phyloP scores from a whole-genome alignment of 73 alveolate species.

The Paramecium sexaurelia region DNA sequence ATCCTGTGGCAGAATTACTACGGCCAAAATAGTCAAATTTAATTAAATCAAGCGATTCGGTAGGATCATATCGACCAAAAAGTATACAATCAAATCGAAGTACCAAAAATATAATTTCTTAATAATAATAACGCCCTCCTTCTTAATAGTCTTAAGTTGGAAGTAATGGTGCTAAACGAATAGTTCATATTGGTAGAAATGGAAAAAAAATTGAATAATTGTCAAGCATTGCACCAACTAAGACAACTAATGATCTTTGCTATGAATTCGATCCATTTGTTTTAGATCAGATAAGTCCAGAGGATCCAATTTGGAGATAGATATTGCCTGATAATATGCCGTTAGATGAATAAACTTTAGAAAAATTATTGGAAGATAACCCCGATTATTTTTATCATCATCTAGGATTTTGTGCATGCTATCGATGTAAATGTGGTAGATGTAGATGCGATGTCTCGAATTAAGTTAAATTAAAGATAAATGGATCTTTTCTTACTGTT shows the following conservation, averaged over 20 bases:
- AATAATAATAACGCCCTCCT: conserved; percentile 36
- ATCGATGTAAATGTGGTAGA: conserved; percentile 56
- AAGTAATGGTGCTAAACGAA: conserved; percentile 23
- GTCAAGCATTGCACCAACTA: neutral
- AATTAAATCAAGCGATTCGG: neutral
- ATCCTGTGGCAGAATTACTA: conserved; percentile 52
- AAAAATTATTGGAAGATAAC: conserved; percentile 33
- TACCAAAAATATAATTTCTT: neutral
- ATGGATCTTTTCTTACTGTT: conserved; percentile 36
- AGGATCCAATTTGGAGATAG: conserved; percentile 49
- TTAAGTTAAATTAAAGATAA: conserved; percentile 27
- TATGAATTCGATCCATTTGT: conserved; percentile 46
- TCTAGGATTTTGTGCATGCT: conserved; percentile 48
- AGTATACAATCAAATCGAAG: conserved; percentile 22
- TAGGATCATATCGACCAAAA: conserved; percentile 33
- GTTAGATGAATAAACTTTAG: conserved; percentile 23
- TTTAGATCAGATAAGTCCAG: conserved; percentile 12
- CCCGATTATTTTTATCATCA: conserved; percentile 55
- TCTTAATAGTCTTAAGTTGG: neutral
- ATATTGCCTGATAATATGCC: conserved; percentile 23
- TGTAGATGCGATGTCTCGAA: conserved; percentile 52
- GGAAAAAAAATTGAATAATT: conserved; percentile 33
- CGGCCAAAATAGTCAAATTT: neutral
- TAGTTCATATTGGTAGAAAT: conserved; percentile 32
- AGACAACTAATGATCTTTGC: neutral